Conservation (phyloP, 2,329 filamentous ascomycete species). For the Fusarium brevicatenulatum region DNA sequence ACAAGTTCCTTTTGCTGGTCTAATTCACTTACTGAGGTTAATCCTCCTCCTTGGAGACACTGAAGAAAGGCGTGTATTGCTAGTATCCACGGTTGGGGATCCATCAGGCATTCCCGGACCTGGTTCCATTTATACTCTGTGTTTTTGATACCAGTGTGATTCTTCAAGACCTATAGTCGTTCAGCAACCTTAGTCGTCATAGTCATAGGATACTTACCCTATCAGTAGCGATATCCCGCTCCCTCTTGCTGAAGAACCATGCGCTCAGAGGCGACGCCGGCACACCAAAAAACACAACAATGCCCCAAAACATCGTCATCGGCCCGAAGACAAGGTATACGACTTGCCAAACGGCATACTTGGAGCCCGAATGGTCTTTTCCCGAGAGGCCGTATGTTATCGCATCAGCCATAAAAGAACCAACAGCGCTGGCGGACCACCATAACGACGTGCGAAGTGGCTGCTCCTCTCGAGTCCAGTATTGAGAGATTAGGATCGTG, state of each 20-base stretch:
- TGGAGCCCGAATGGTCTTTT: background rate
- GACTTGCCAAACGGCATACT: background rate
- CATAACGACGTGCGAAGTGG: background rate
- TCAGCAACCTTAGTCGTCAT: background rate
- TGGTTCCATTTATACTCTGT: background rate
- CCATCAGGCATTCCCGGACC: background rate
- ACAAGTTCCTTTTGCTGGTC: fast-evolving
- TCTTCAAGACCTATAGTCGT: background rate
- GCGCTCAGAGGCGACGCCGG: background rate
- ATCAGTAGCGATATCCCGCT: fast-evolving
- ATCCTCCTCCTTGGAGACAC: fast-evolving
- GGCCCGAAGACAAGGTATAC: background rate
- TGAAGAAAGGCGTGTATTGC: background rate
- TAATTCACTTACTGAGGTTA: background rate
- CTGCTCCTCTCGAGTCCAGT: background rate
- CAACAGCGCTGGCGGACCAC: background rate
- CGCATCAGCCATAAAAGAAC: background rate
- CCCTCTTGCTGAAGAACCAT: background rate
- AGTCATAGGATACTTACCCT: background rate
- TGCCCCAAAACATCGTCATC: background rate
- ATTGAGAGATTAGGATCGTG: background rate
- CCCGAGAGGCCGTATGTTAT: background rate
- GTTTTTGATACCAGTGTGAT: background rate
- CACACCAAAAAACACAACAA: background rate
- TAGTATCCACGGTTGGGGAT: background rate